phyloP scores from a whole-genome alignment of 306 rosid species.

The Cicer judaicum region DNA sequence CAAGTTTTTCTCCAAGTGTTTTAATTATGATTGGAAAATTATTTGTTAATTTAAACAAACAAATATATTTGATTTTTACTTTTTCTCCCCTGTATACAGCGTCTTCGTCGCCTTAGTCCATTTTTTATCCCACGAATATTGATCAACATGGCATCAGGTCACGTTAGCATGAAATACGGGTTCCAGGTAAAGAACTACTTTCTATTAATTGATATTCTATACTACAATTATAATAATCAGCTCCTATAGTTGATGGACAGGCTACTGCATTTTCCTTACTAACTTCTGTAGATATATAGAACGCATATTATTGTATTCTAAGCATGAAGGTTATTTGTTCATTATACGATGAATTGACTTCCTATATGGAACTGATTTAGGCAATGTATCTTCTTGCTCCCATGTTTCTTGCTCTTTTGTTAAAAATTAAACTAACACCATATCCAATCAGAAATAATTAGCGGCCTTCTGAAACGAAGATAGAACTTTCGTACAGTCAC shows the following conservation, averaged over 20 bases:
- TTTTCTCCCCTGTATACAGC: slow-evolving; percentile 56
- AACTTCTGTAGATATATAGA: background rate
- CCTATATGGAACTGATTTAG: slow-evolving; percentile 15
- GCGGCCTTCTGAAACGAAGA: slow-evolving; percentile 29
- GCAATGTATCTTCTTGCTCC: slow-evolving; percentile 30
- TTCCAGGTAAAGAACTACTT: slow-evolving; percentile 69
- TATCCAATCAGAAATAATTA: slow-evolving; percentile 23
- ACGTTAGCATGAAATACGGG: slow-evolving; percentile 96
- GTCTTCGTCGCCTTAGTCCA: slow-evolving; percentile 93
- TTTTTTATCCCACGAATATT: slow-evolving; percentile 91
- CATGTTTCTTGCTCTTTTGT: slow-evolving; percentile 29
- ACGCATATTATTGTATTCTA: slow-evolving; percentile 24
- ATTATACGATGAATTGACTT: slow-evolving; percentile 1
- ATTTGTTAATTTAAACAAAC: slow-evolving; percentile 32
- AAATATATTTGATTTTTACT: slow-evolving; percentile 8
- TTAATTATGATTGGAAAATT: slow-evolving; percentile 28
- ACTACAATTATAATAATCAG: slow-evolving; percentile 38
- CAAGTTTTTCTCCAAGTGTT: slow-evolving; percentile 28
- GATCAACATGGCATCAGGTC: slow-evolving; percentile 98
- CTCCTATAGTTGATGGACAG: slow-evolving; percentile 28
- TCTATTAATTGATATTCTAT: slow-evolving; percentile 35
- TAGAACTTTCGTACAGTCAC: background rate
- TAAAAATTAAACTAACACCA: slow-evolving; percentile 17
- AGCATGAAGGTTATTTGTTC: slow-evolving; percentile 26
- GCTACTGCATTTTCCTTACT: slow-evolving; percentile 15